Evolutionary conservation across 176 grass and related monocot species (phyloP).

Genomic region (Oryza australiensis): DNA sequence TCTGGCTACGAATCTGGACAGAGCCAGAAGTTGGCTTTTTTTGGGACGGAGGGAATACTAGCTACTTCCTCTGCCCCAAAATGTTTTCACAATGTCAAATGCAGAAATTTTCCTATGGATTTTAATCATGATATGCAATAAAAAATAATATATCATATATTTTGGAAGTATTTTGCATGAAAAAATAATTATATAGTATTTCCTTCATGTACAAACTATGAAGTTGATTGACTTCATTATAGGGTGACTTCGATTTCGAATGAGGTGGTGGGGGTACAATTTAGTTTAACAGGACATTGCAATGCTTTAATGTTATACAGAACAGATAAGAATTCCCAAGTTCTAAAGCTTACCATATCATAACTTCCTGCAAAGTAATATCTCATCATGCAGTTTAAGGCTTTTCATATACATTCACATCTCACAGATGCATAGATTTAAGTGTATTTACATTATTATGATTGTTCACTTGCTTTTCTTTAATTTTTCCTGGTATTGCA

Average conservation of each 20-base stretch:
- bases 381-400: background rate
- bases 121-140: background rate
- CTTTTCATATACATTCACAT: background rate
- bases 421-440: background rate
- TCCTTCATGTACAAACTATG: background rate
- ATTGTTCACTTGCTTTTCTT: constrained; percentile 26
- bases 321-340: background rate
- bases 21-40: too few species aligned
- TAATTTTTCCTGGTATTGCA: constrained; percentile 35
- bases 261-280: too few species aligned
- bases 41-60: too few species aligned
- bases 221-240: too few species aligned
- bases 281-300: background rate
- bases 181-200: background rate
- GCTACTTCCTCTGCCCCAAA: background rate
- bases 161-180: background rate
- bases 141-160: background rate
- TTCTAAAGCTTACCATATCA: background rate
- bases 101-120: background rate
- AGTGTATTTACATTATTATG: constrained; percentile 26
- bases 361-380: background rate
- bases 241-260: too few species aligned
- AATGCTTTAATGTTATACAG: background rate
- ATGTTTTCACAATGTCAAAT: background rate
- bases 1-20: too few species aligned